Evolutionary conservation across 2,329 filamentous ascomycete species (phyloP), one percentile per base, ranked within the genome.

Genomic region (Phialophora chinensis): DNA sequence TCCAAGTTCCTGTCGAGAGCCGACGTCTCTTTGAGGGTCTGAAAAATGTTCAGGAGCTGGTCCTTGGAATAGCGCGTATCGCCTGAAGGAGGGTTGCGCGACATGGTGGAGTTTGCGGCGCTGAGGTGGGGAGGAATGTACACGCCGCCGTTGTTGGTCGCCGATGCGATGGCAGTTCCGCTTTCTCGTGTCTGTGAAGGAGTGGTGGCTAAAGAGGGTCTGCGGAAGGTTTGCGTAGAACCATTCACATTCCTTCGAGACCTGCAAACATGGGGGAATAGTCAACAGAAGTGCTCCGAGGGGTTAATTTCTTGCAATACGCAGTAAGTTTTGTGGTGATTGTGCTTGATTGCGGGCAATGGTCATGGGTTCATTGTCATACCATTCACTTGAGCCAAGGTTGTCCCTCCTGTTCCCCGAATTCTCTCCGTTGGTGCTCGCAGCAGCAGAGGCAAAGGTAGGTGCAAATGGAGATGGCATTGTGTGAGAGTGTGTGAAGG

Each of bases 401-500:
- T 82, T 80, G 85, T 87, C 78, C 78, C 81, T 77, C 84, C 86
- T 80, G 79, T 80, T 81, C 84, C 85, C 74, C 82, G 78, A 78
- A 78, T 23, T 65, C 53, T 88, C 77, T 83, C 79, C 81, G 74
- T 85, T 88, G 79, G 91, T 90, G 79, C 90, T 90, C 77, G 91
- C 90, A 73, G 91, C 91, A 75, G 91, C 91, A 77, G 91, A 92
- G 78, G 91, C 91, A 81, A 93, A 93, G 84, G 90, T 93, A 74
- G 91, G 92, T 75, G 90, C 88, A 79, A 92, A 86, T 82, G 90
- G 89, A 78, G 88, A 87, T 82, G 90, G 87, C 90, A 92, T 86
- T 75, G 72, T 80, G 63, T 38, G 53, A 44, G 29, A 25, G n/a
- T 17, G 17, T 35, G 17, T 17, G 49, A 33, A 54, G 59, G 42